phyloP scores from a whole-genome alignment of 352 stramenopile species.

The Globisporangium abappressorium region DNA sequence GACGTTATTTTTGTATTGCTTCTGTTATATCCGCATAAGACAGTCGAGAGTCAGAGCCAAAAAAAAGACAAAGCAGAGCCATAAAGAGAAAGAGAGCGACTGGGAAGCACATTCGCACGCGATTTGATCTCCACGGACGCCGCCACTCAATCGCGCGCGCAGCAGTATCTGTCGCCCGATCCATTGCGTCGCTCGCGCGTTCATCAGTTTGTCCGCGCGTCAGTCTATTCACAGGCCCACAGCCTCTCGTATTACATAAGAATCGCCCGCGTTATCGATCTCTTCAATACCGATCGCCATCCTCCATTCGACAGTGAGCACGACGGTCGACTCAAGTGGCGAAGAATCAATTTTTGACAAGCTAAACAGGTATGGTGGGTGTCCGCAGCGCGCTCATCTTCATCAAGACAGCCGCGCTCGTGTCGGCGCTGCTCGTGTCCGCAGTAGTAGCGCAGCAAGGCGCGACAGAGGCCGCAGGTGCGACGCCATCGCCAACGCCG shows the following conservation, averaged over 20 bases:
- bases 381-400: background rate
- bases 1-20: background rate
- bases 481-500: background rate
- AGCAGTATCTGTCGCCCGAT: too few species aligned
- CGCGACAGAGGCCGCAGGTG: background rate
- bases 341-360: background rate
- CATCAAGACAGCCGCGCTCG: slow-evolving; percentile 1
- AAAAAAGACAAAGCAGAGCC: background rate
- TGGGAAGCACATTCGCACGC: background rate
- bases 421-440: background rate
- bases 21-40: background rate
- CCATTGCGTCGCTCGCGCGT: background rate
- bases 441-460: background rate
- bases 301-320: background rate
- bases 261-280: background rate
- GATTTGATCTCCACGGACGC: background rate
- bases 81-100: background rate
- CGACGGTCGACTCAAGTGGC: background rate
- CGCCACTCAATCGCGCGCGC: too few species aligned
- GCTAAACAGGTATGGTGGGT: background rate
- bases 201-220: background rate
- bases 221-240: background rate
- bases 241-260: background rate
- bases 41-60: background rate
- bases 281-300: background rate